Percentiles rank a stretch among this genome's conserved stretches.
These are phyloP conservation scores for Leccinellum luteum DNA, from an alignment of 768 basidiomycete species.

Conservation along the genomic window DNA sequence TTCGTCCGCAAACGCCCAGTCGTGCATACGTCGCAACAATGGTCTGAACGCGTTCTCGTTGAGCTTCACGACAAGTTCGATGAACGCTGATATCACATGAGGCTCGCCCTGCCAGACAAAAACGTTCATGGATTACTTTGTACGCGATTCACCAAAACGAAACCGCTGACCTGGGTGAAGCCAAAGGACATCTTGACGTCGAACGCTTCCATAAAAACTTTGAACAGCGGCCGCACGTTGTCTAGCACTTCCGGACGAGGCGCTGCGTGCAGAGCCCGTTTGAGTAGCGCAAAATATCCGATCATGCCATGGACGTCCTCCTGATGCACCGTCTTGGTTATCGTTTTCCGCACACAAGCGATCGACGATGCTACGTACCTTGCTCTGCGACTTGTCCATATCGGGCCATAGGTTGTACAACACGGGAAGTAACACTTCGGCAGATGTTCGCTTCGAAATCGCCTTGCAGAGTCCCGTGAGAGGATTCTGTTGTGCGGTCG, in stretches of 20 bases:
- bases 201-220: constrained; percentile 76
- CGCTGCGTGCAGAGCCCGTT: constrained; percentile 61
- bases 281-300: constrained; percentile 66
- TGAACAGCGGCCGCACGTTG: constrained; percentile 65
- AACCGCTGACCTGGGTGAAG: constrained; percentile 28
- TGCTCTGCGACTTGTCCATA: constrained; percentile 32
- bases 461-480: constrained; percentile 52
- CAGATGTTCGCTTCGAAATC: constrained; percentile 66
- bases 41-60: constrained; percentile 92
- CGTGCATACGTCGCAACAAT: constrained; percentile 85
- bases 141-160: too few species aligned
- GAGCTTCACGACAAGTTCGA: constrained; percentile 86
- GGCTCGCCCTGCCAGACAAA: constrained; percentile 44
- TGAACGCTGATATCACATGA: constrained; percentile 67
- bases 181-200: constrained; percentile 43
- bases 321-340: constrained; percentile 10
- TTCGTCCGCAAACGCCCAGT: constrained; percentile 84
- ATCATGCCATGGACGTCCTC: constrained; percentile 27
- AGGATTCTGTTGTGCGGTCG: constrained; percentile 22
- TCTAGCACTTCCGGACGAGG: constrained; percentile 63
- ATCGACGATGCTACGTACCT: constrained; percentile 30
- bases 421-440: constrained; percentile 65
- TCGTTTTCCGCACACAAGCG: background rate
- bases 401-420: constrained; percentile 57
- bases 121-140: background rate